A percentile compares a stretch with the other conserved stretches of the same genome.
These are phyloP conservation scores for Ascochyta lentis DNA, from an alignment of 2,329 filamentous ascomycete genomes.

Conservation along the genomic window DNA sequence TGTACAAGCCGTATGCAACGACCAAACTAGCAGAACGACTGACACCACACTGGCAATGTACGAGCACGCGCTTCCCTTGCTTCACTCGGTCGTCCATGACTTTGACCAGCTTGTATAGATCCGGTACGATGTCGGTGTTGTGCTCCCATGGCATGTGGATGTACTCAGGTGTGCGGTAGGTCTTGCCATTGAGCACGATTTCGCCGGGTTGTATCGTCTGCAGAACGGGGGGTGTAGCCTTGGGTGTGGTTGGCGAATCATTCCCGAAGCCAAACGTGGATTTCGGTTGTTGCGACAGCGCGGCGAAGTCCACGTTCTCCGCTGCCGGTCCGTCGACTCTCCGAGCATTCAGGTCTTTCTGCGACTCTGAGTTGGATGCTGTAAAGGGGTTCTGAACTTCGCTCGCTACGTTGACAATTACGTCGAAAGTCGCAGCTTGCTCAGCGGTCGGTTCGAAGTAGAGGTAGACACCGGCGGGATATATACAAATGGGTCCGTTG, in stretches of 20 bases:
- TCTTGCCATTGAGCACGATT: slow-evolving; percentile 33
- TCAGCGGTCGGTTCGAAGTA: slow-evolving; percentile 82
- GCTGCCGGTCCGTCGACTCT: slow-evolving; percentile 45
- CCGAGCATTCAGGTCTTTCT: slow-evolving; percentile 47
- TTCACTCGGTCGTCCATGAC: slow-evolving; percentile 75
- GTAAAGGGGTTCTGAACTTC: slow-evolving; percentile 80
- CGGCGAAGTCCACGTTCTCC: slow-evolving; percentile 45
- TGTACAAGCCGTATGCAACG: slow-evolving; percentile 83
- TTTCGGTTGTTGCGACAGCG: slow-evolving; percentile 36
- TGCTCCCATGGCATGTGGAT: slow-evolving; percentile 89
- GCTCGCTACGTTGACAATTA: slow-evolving; percentile 83
- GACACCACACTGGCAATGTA: slow-evolving; percentile 87
- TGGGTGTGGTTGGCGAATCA: slow-evolving; percentile 58
- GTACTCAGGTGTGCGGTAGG: slow-evolving; percentile 70
- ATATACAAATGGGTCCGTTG: slow-evolving; percentile 81
- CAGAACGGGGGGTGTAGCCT: slow-evolving; percentile 57
- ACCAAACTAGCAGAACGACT: slow-evolving; percentile 86
- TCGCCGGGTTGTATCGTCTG: slow-evolving; percentile 37
- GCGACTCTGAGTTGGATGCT: slow-evolving; percentile 32
- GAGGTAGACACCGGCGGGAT: slow-evolving; percentile 77
- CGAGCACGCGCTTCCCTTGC: slow-evolving; percentile 77
- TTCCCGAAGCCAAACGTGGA: slow-evolving; percentile 36
- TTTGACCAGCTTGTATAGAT: slow-evolving; percentile 77
- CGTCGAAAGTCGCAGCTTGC: slow-evolving; percentile 78
- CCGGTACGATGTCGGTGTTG: slow-evolving; percentile 82